Conservation (phyloP, 2,329 filamentous ascomycete species). For the Lasiodiplodia citricola region DNA sequence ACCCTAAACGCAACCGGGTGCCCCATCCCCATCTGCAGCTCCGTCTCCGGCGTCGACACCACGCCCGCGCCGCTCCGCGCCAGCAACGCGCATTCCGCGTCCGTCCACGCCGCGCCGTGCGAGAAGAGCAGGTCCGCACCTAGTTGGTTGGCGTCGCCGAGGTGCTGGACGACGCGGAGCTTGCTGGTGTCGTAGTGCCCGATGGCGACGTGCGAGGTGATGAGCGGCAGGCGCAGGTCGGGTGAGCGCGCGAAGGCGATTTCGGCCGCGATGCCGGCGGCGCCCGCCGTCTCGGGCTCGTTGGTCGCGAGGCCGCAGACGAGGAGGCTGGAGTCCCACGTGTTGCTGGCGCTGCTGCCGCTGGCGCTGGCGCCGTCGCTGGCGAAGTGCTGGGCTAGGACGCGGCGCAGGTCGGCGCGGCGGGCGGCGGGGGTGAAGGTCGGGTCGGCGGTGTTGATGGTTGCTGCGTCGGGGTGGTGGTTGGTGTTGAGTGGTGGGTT, state of each 20-base stretch:
- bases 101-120: constrained; percentile 4
- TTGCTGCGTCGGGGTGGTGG: background rate
- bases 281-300: background rate
- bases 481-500: background rate
- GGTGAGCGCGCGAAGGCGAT: background rate
- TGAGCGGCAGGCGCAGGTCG: background rate
- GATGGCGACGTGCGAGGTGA: constrained; percentile 10
- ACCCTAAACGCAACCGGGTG: background rate
- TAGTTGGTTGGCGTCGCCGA: background rate
- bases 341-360: background rate
- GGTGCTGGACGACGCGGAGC: background rate
- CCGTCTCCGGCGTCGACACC: constrained; percentile 4
- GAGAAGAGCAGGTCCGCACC: constrained; percentile 1
- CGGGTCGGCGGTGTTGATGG: background rate
- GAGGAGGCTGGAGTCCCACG: background rate
- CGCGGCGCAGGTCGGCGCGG: constrained; percentile 4
- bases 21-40: constrained; percentile 18
- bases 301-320: background rate
- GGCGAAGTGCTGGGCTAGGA: background rate
- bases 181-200: constrained; percentile 15
- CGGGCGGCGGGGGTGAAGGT: constrained; percentile 7
- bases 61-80: background rate
- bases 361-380: no score
- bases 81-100: background rate
- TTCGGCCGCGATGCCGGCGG: background rate